A percentile compares a stretch with the other conserved stretches of the same genome.
These are phyloP conservation scores for Fusarium coicis DNA, from an alignment of 2,329 filamentous ascomycete genomes.

Conservation along the genomic window DNA sequence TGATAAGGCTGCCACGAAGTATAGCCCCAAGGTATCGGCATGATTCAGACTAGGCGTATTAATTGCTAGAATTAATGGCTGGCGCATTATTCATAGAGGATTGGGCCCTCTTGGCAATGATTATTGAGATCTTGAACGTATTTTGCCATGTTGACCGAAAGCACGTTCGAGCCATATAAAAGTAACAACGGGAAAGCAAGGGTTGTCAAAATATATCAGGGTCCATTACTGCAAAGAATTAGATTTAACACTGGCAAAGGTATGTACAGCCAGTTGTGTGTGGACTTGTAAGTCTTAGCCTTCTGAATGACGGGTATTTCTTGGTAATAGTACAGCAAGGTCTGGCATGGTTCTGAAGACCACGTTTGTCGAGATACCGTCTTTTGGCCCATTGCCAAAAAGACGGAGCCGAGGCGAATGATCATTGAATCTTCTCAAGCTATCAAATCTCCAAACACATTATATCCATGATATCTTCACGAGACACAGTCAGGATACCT, in stretches of 20 bases:
- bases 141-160: not conserved
- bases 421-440: not conserved
- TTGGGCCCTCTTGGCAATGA: constrained; percentile 36
- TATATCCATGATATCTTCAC: not conserved
- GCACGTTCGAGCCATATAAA: not conserved
- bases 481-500: not conserved
- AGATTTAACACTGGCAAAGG: not conserved
- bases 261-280: not conserved
- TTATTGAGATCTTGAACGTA: constrained; percentile 30
- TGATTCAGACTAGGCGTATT: constrained; percentile 37
- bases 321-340: not conserved
- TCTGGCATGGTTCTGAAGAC: not conserved
- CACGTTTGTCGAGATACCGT: not conserved
- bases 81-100: constrained; percentile 45
- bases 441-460: not conserved
- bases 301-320: not conserved
- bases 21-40: constrained; percentile 81
- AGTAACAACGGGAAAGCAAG: not conserved
- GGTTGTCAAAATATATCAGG: constrained; percentile 17
- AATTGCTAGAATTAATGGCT: constrained; percentile 47
- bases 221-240: not conserved
- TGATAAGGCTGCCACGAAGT: constrained; percentile 87
- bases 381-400: not conserved
- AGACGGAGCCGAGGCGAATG: not conserved
- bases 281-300: not conserved